phyloP scores from a whole-genome alignment of 1,139 yeast genomes.

The Debaryomyces sp. region DNA sequence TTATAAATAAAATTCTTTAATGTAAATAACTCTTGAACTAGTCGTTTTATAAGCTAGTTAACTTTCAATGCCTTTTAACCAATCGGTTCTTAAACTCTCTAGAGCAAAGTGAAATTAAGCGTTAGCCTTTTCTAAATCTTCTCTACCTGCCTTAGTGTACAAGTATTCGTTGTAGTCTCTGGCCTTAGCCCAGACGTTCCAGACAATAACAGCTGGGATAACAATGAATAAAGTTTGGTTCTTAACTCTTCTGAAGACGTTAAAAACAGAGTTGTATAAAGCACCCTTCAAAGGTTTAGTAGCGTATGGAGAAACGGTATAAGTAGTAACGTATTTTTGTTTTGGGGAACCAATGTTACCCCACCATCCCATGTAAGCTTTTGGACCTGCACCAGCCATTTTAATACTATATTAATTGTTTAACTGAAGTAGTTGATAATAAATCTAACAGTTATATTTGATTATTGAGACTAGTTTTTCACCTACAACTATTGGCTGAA shows the following conservation, averaged over 20 bases:
- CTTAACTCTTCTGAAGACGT: slow-evolving; percentile 92
- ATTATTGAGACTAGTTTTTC: slow-evolving; percentile 6
- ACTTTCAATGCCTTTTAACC: slow-evolving; percentile 3
- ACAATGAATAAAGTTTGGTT: slow-evolving; percentile 79
- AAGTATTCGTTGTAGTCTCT: slow-evolving; percentile 91
- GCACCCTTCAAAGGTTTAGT: slow-evolving; percentile 91
- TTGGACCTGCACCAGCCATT: slow-evolving; percentile 76
- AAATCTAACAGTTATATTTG: background rate
- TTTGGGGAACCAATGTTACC: slow-evolving; percentile 83
- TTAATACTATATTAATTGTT: slow-evolving; percentile 1
- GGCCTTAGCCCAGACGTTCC: slow-evolving; percentile 87
- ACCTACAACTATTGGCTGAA: slow-evolving; percentile 11
- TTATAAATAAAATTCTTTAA: slow-evolving; percentile 5
- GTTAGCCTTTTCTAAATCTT: slow-evolving; percentile 82
- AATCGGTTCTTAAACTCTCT: background rate
- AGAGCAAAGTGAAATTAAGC: slow-evolving; percentile 38
- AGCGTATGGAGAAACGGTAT: slow-evolving; percentile 91
- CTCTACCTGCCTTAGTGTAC: slow-evolving; percentile 98
- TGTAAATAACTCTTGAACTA: slow-evolving; percentile 1
- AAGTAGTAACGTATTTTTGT: slow-evolving; percentile 84
- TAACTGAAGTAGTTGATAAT: slow-evolving; percentile 3
- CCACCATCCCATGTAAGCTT: slow-evolving; percentile 97
- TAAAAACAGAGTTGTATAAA: slow-evolving; percentile 84
- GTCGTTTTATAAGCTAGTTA: background rate
- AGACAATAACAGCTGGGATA: slow-evolving; percentile 78